Base-by-base conservation (phyloP, 2,329 filamentous ascomycete species). In the Salinomyces thailandicus region DNA sequence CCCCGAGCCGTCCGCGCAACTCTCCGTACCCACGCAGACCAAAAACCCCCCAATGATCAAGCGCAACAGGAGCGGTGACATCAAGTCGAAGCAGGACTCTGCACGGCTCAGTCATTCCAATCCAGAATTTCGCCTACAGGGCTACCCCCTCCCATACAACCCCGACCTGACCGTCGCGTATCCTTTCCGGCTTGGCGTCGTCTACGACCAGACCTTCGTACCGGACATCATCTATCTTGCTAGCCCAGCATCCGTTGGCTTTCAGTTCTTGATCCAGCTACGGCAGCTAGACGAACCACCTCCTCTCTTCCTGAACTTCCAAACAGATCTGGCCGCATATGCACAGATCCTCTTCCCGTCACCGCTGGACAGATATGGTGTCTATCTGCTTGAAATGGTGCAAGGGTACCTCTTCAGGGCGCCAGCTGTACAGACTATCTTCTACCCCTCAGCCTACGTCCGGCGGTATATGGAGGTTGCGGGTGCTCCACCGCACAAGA, bases 161-260 rank as follows among this genome's bases (percentile, higher is more conserved):
- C 79, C 77, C 0, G 77, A 82, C 47, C 66, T 83, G 31, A 79
- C 77, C 6, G 71, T 83, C 16, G 78, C 77, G 9, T 81, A 81
- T 44, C 79, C 79, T 0, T 77, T 82, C 38, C 71, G 76, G 15
- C 67, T 82, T 19, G 75, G 74, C 3, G 63, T 70, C 3, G 60
- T 83, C 24, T 80, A 75, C 55, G 60, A 63, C 4, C 66, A 67
- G 31, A 77, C 77, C 0, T 81, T 81, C 53, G 67, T 71, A 2
- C 79, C 79, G 0, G 78, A 83, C 49, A 59, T 83, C 26, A 74
- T 83, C 49, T 83, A 83, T 49, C 63, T 83, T 9, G 79, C 79
- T 2, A 80, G 75, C 29, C 79, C 79, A 0, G 79, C 79, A 2
- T 79, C 75, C 4, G 62, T 82, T 2, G 79, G 79, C 3, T 83